A percentile compares a stretch with the other conserved stretches of the same genome.
phyloP scores from a whole-genome alignment of 2,329 filamentous ascomycete species.

The Talaromyces amestolkiae region DNA sequence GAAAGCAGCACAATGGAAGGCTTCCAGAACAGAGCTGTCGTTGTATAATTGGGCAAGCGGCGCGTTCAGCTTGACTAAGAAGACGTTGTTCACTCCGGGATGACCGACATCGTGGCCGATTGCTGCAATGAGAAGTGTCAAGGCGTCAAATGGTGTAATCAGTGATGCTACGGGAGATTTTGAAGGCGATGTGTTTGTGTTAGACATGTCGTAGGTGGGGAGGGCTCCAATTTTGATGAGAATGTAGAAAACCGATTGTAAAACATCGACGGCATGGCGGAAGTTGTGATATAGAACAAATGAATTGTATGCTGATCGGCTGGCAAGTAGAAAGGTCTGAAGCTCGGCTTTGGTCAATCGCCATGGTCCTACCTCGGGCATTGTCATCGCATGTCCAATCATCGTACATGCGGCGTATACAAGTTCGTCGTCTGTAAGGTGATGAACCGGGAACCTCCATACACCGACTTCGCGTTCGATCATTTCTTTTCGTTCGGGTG shows the following conservation, averaged over 20 bases:
- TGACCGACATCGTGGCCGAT: constrained; percentile 98
- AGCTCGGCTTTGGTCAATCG: constrained; percentile 76
- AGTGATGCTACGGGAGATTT: constrained; percentile 69
- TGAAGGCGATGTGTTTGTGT: constrained; percentile 23
- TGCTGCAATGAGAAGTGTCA: constrained; percentile 89
- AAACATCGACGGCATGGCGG: constrained; percentile 90
- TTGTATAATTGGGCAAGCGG: constrained; percentile 95
- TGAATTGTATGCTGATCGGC: constrained; percentile 89
- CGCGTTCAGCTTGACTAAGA: constrained; percentile 85
- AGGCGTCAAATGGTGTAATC: constrained; percentile 79
- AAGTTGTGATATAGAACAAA: constrained; percentile 99
- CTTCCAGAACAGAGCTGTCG: constrained; percentile 92
- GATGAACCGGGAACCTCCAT: constrained; percentile 88
- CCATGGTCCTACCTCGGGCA: constrained; percentile 80
- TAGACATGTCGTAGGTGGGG: constrained; percentile 59
- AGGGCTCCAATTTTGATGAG: constrained; percentile 75
- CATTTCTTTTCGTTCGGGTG: constrained; percentile 60
- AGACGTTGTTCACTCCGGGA: constrained; percentile 96
- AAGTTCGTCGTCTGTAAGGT: constrained; percentile 86
- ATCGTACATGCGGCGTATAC: constrained; percentile 82
- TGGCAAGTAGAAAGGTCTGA: constrained; percentile 80
- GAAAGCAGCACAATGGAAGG: constrained; percentile 95
- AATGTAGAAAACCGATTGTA: constrained; percentile 91
- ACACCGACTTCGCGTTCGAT: constrained; percentile 69
- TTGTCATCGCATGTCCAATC: constrained; percentile 79